A percentile compares a stretch with the other conserved stretches of the same genome.
These are phyloP conservation scores for Monosporozyma solicola DNA, from an alignment of 805 yeast genomes.

Conservation along the genomic window DNA sequence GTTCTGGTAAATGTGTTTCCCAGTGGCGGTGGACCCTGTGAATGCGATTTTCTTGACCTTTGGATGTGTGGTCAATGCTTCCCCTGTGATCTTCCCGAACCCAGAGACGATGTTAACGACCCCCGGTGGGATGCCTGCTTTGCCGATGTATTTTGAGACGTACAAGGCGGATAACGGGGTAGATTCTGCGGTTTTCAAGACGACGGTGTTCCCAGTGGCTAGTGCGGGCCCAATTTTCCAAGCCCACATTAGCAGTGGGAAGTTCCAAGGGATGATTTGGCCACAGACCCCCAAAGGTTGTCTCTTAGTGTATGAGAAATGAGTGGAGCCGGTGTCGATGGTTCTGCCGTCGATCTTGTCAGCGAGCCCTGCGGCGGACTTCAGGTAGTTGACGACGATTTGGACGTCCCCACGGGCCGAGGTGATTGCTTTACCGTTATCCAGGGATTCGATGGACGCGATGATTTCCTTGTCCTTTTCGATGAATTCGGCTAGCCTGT, in stretches of 20 bases:
- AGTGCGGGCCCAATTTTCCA: slow-evolving; percentile 94
- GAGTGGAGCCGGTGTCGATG: slow-evolving; percentile 64
- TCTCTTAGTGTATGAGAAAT: slow-evolving; percentile 70
- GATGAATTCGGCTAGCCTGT: slow-evolving; percentile 67
- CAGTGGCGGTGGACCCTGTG: slow-evolving; percentile 91
- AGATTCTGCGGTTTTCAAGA: slow-evolving; percentile 83
- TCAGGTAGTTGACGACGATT: slow-evolving; percentile 56
- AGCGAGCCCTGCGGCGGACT: slow-evolving; percentile 87
- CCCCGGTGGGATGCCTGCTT: slow-evolving; percentile 90
- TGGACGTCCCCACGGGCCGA: slow-evolving; percentile 70
- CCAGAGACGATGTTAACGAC: slow-evolving; percentile 84
- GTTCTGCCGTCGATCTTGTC: slow-evolving; percentile 75
- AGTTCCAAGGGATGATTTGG: slow-evolving; percentile 95
- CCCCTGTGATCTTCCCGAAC: slow-evolving; percentile 77
- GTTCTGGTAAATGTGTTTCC: slow-evolving; percentile 68
- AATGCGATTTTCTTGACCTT: slow-evolving; percentile 84
- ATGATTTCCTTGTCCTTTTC: slow-evolving; percentile 63
- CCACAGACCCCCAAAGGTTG: slow-evolving; percentile 96
- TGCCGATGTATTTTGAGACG: slow-evolving; percentile 56
- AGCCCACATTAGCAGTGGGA: slow-evolving; percentile 86
- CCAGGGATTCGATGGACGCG: slow-evolving; percentile 76
- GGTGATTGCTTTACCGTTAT: slow-evolving; percentile 76
- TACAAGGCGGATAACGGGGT: slow-evolving; percentile 85
- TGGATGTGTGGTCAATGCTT: slow-evolving; percentile 67
- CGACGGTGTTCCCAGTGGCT: slow-evolving; percentile 83